A percentile compares a stretch with the other conserved stretches of the same genome.
phyloP scores from a whole-genome alignment of 2,329 filamentous ascomycete genomes.

The Massarina eburnea region DNA sequence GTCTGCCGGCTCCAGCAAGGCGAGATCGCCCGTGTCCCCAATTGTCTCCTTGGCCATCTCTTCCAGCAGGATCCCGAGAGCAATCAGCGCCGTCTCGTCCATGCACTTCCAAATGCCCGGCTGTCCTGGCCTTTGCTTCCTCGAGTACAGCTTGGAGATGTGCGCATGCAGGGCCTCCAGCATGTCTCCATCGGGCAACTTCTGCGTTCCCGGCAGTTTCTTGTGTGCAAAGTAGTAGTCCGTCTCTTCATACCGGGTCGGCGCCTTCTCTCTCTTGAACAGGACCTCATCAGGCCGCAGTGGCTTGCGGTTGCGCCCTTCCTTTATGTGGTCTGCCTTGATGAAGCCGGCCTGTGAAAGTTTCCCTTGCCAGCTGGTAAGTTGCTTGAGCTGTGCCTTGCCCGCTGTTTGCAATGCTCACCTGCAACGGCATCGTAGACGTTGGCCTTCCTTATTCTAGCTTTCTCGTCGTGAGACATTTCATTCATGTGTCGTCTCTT shows the following conservation, averaged over 20 bases:
- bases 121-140: slow-evolving; percentile 17
- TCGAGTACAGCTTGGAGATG: slow-evolving; percentile 64
- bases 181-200: slow-evolving; percentile 69
- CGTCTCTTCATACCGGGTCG: slow-evolving; percentile 67
- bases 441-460: slow-evolving; percentile 50
- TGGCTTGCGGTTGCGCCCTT: slow-evolving; percentile 37
- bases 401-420: slow-evolving; percentile 28
- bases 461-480: slow-evolving; percentile 2
- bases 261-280: slow-evolving; percentile 66
- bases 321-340: slow-evolving; percentile 31
- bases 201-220: slow-evolving; percentile 51
- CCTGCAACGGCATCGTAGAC: slow-evolving; percentile 75
- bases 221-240: slow-evolving; percentile 72
- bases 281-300: slow-evolving; percentile 71
- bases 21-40: slow-evolving; percentile 67
- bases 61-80: slow-evolving; percentile 74
- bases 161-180: slow-evolving; percentile 71
- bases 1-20: slow-evolving; percentile 63
- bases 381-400: neutral
- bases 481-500: no score
- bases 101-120: slow-evolving; percentile 59
- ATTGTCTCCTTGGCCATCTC: slow-evolving; percentile 65
- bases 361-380: slow-evolving; percentile 39
- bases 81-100: slow-evolving; percentile 77
- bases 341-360: slow-evolving; percentile 51